A percentile compares a stretch with the other conserved stretches of the same genome.
These are phyloP conservation scores for Jaltomata sinuosa DNA, from an alignment of 257 asterid species.

Conservation along the genomic window DNA sequence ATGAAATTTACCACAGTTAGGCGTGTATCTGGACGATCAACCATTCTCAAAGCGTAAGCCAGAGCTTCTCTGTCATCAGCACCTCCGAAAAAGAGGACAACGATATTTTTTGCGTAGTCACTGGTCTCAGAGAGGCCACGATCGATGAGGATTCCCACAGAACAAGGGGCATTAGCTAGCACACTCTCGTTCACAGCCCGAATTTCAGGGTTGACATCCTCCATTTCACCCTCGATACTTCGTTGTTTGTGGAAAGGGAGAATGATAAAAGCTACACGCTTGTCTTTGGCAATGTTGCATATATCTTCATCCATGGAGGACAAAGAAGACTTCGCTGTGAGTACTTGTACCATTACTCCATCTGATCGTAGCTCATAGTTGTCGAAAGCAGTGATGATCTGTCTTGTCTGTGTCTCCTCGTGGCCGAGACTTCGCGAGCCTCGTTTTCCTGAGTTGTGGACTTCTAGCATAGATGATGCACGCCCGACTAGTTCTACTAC, in stretches of 20 bases:
- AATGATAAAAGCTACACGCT: conserved; percentile 49
- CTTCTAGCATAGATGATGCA: conserved; percentile 60
- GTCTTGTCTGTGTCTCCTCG: conserved; percentile 59
- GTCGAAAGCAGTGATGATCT: conserved; percentile 58
- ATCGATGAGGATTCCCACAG: conserved; percentile 70
- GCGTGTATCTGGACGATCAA: conserved; percentile 25
- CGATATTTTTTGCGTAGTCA: conserved; percentile 34
- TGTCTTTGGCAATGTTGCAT: conserved; percentile 61
- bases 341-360: conserved; percentile 54
- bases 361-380: conserved; percentile 67
- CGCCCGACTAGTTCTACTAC: conserved; percentile 83
- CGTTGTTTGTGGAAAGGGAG: conserved; percentile 74
- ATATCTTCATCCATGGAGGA: conserved; percentile 86
- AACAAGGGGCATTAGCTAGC: conserved; percentile 67
- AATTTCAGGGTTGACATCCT: conserved; percentile 55
- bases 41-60: conserved; percentile 74
- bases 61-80: conserved; percentile 87
- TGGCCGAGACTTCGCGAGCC: conserved; percentile 48
- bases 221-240: conserved; percentile 45
- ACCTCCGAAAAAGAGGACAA: conserved; percentile 65
- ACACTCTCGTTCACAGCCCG: conserved; percentile 63
- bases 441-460: conserved; percentile 45
- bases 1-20: conserved; percentile 59
- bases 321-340: conserved; percentile 57
- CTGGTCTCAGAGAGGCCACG: conserved; percentile 36